phyloP scores from a whole-genome alignment of 768 basidiomycete species.

The Cantharellus anzutake region DNA sequence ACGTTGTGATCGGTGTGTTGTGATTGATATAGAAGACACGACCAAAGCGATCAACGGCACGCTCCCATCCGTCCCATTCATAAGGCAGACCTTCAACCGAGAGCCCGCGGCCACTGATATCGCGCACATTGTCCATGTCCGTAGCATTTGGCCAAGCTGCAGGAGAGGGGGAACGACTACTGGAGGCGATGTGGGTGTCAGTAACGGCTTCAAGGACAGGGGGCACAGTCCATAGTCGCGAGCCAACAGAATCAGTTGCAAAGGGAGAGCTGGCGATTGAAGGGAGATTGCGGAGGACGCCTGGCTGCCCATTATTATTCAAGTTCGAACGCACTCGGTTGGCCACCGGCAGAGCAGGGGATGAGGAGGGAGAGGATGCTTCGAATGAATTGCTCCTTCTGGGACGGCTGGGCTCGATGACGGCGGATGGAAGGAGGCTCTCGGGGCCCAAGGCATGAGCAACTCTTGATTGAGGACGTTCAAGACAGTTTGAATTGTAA shows the following conservation, averaged over 20 bases:
- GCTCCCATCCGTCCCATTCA: constrained; percentile 57
- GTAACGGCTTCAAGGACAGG: constrained; percentile 16
- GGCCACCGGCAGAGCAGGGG: neutral
- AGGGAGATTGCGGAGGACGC: neutral
- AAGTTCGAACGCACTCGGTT: neutral
- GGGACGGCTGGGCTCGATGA: constrained; percentile 15
- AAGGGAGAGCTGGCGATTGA: neutral
- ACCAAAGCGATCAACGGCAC: constrained; percentile 88
- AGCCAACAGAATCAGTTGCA: constrained; percentile 9
- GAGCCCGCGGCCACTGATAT: constrained; percentile 90
- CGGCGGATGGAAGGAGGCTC: constrained; percentile 14
- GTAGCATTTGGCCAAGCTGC: neutral
- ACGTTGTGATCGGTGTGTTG: constrained; percentile 92
- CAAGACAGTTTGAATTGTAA: constrained; percentile 60
- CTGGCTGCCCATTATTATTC: neutral
- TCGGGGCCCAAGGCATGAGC: constrained; percentile 8
- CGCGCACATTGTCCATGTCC: constrained; percentile 29
- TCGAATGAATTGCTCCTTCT: constrained; percentile 11
- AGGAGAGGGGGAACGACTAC: no score
- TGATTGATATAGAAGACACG: constrained; percentile 98
- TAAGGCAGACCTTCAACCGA: constrained; percentile 77
- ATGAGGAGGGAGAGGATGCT: neutral
- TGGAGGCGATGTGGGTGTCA: no score
- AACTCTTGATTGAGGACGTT: constrained; percentile 49
- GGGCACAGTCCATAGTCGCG: constrained; percentile 49